These are phyloP conservation scores for Fusarium sp. DNA, from an alignment of 2,329 filamentous ascomycete genomes.

Conservation along the genomic window DNA sequence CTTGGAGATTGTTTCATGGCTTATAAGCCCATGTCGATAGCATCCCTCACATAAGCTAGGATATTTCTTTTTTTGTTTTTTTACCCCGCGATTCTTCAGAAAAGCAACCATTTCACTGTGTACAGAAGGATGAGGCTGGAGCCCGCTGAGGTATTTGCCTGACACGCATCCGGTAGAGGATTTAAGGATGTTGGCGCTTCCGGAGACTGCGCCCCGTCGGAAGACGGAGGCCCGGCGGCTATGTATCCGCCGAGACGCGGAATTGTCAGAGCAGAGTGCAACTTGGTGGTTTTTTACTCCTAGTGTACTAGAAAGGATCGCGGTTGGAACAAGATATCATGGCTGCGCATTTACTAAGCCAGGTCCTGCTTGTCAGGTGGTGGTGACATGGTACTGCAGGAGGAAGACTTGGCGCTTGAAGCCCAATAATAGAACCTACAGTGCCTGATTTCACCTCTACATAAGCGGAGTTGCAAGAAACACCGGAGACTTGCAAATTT, in stretches of 20 bases:
- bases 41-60: conserved; percentile 40
- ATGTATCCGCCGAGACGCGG: conserved; percentile 18
- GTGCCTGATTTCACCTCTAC: neutral
- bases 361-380: neutral
- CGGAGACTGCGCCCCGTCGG: conserved; percentile 30
- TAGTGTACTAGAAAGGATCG: neutral
- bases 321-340: neutral
- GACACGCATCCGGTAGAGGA: conserved; percentile 34
- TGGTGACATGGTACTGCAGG: neutral
- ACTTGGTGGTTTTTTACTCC: neutral
- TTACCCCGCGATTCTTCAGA: conserved; percentile 26
- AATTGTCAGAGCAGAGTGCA: conserved; percentile 2
- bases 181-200: conserved; percentile 9
- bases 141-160: conserved; percentile 6
- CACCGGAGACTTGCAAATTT: neutral
- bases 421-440: neutral
- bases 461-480: neutral
- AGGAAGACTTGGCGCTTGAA: neutral
- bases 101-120: conserved; percentile 26
- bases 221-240: conserved; percentile 31
- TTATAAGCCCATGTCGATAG: conserved; percentile 32
- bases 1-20: conserved; percentile 35
- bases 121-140: conserved; percentile 32
- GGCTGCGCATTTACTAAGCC: neutral
- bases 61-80: neutral